Conservation (phyloP, 1,139 yeast genomes). For the Yamadazyma mexicana region DNA sequence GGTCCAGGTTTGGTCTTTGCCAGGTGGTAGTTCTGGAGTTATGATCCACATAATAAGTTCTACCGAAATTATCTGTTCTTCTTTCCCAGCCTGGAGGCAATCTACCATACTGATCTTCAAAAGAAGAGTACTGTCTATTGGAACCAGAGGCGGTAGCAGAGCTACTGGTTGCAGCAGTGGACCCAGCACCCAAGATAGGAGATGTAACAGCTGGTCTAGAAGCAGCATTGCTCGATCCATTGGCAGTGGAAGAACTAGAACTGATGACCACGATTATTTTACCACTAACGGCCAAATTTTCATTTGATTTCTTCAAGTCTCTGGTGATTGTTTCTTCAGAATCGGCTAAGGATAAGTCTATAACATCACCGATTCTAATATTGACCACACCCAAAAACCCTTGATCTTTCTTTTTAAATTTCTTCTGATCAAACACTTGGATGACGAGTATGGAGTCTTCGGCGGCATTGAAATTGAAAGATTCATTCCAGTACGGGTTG, state of each 20-base stretch:
- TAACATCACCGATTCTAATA: slow-evolving; percentile 83
- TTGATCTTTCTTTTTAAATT: slow-evolving; percentile 96
- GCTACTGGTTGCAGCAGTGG: slow-evolving; percentile 13
- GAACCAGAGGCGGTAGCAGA: slow-evolving; percentile 20
- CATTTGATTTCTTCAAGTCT: slow-evolving; percentile 88
- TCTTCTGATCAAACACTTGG: slow-evolving; percentile 95
- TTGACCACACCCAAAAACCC: slow-evolving; percentile 98
- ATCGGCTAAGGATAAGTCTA: slow-evolving; percentile 61
- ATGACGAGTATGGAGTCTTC: slow-evolving; percentile 88
- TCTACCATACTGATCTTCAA: slow-evolving; percentile 95
- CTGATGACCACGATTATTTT: slow-evolving; percentile 77
- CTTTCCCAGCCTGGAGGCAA: slow-evolving; percentile 99
- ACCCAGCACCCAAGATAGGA: neutral
- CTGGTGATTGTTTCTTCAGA: slow-evolving; percentile 88
- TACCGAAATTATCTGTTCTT: slow-evolving; percentile 93
- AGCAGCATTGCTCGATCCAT: slow-evolving; percentile 7
- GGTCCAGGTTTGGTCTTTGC: slow-evolving; percentile 88
- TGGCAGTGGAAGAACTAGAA: slow-evolving; percentile 12
- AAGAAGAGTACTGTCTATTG: slow-evolving; percentile 75
- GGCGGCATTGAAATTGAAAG: slow-evolving; percentile 72
- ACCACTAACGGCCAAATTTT: slow-evolving; percentile 89
- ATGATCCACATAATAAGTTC: slow-evolving; percentile 97
- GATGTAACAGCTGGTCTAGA: slow-evolving; percentile 10
- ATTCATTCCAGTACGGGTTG: slow-evolving; percentile 97
- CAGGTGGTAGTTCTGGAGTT: slow-evolving; percentile 97